Evolutionary conservation across 2,329 filamentous ascomycete species (phyloP).

Genomic region (Penicillium griseofulvum): DNA sequence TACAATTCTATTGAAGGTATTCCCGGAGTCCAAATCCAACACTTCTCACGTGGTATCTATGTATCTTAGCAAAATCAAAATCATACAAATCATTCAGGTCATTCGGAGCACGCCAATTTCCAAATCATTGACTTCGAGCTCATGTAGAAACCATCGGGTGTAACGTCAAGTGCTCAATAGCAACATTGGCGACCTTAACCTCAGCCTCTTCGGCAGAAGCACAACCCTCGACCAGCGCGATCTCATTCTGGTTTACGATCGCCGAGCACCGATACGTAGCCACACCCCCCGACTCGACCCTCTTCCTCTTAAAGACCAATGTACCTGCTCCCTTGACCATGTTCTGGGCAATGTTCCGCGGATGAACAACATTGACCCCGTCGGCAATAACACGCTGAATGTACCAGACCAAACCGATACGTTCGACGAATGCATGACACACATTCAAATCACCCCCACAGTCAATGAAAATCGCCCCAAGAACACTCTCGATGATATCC

Average conservation of each 20-base stretch:
- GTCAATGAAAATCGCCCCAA: constrained; percentile 85
- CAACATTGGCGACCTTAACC: constrained; percentile 23
- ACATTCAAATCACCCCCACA: constrained; percentile 58
- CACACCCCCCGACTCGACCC: constrained; percentile 10
- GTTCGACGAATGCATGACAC: constrained; percentile 61
- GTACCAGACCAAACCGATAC: constrained; percentile 63
- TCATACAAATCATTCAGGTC: neutral
- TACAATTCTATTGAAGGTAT: neutral
- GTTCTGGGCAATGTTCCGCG: constrained; percentile 67
- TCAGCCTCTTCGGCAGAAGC: constrained; percentile 31
- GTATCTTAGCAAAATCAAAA: neutral
- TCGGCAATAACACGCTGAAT: constrained; percentile 60
- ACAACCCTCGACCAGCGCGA: constrained; percentile 25
- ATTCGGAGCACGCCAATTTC: neutral
- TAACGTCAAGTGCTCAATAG: constrained; percentile 15
- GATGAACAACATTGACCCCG: constrained; percentile 57
- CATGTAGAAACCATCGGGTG: neutral
- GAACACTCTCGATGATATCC: constrained; percentile 74
- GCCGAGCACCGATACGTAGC: constrained; percentile 25
- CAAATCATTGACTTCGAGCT: neutral
- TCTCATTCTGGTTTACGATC: constrained; percentile 12
- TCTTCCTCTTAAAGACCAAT: constrained; percentile 15
- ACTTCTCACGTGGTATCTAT: neutral
- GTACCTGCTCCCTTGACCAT: constrained; percentile 42
- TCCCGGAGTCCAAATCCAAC: neutral